Percentiles rank a stretch among this genome's conserved stretches.
These are phyloP conservation scores for Ustilago hordei DNA, from an alignment of 1,284 basidiomycete genomes.

Conservation along the genomic window DNA sequence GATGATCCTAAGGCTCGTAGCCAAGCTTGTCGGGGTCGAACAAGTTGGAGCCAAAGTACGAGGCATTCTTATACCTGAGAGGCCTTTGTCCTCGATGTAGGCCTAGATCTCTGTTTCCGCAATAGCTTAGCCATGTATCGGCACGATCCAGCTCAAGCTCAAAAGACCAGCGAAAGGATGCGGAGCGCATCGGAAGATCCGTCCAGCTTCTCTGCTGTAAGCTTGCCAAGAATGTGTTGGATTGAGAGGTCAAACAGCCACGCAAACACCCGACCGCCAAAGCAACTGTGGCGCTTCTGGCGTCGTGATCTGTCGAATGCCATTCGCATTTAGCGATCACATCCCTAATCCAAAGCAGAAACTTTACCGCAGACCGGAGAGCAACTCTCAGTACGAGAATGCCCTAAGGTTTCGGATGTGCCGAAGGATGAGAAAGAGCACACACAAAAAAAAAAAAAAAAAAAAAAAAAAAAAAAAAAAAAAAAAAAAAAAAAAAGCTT, in stretches of 20 bases:
- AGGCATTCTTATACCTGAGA: neutral
- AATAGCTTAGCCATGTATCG: neutral
- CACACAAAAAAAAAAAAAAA: no score
- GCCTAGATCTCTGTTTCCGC: neutral
- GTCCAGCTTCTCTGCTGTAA: neutral
- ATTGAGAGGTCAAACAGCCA: neutral
- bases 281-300: neutral
- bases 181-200: neutral
- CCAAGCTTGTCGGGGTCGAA: neutral
- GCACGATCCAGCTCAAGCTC: neutral
- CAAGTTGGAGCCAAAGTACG: neutral
- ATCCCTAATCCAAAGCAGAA: neutral
- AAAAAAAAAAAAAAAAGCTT: no score
- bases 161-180: no score
- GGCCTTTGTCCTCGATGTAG: neutral
- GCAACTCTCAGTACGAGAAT: no score
- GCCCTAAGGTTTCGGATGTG: constrained; percentile 3
- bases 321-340: neutral
- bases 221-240: neutral
- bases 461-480: no score
- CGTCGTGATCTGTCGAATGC: neutral
- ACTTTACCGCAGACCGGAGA: no score
- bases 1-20: neutral
- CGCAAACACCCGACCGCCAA: no score
- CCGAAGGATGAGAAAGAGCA: constrained; percentile 9